Evolutionary conservation across 2,329 filamentous ascomycete species (phyloP).

Genomic region (Ilyonectria sp.): DNA sequence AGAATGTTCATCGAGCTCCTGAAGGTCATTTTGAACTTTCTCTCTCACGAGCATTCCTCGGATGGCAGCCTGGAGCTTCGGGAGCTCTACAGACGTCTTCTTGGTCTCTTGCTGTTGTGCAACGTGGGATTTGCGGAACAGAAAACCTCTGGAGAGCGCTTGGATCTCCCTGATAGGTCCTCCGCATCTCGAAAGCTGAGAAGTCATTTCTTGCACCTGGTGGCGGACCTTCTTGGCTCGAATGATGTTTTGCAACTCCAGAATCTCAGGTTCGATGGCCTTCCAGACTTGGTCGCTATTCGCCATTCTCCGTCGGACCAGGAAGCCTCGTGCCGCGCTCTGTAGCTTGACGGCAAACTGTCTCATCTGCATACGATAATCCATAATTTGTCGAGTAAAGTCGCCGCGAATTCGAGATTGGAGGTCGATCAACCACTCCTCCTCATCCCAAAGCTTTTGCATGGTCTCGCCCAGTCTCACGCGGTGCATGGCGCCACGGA

Average conservation of each 20-base stretch:
- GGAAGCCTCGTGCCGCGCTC: conserved; percentile 81
- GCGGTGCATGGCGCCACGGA: conserved; percentile 84
- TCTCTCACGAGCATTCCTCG: conserved; percentile 77
- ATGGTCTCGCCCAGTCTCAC: conserved; percentile 85
- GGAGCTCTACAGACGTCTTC: conserved; percentile 66
- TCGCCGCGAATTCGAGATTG: conserved; percentile 91
- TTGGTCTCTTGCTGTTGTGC: conserved; percentile 71
- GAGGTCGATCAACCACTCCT: conserved; percentile 83
- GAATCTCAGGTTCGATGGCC: conserved; percentile 78
- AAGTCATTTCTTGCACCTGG: conserved; percentile 69
- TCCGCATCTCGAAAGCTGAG: conserved; percentile 73
- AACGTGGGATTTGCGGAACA: conserved; percentile 72
- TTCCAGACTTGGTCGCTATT: conserved; percentile 79
- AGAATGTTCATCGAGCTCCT: conserved; percentile 66
- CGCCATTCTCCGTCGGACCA: conserved; percentile 76
- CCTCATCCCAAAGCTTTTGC: conserved; percentile 91
- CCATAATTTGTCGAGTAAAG: conserved; percentile 85
- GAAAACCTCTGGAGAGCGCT: conserved; percentile 76
- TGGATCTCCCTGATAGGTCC: conserved; percentile 77
- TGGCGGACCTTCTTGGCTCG: conserved; percentile 76
- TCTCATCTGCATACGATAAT: conserved; percentile 87
- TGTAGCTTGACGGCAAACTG: conserved; percentile 86
- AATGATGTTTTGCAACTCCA: conserved; percentile 87
- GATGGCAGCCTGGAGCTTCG: conserved; percentile 75
- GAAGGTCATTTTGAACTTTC: conserved; percentile 67